phyloP scores from a whole-genome alignment of 495 filamentous ascomycete species.

The Neurospora tetraspora region DNA sequence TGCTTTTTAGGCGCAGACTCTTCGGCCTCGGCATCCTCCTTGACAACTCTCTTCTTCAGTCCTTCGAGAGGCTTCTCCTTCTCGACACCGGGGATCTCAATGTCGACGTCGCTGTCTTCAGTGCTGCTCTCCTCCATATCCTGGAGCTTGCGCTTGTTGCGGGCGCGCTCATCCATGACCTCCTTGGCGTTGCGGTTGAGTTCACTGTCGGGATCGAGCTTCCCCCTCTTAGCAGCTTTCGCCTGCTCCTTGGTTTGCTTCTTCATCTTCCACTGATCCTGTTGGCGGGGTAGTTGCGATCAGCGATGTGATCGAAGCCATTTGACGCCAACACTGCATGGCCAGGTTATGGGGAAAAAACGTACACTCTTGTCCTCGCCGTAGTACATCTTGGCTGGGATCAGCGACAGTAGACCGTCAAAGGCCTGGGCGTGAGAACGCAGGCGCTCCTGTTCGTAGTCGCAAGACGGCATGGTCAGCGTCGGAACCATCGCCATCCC shows the following conservation, averaged over 20 bases:
- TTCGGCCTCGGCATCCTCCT: conserved; percentile 23
- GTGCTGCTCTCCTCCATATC: conserved; percentile 22
- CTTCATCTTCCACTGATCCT: conserved; percentile 81
- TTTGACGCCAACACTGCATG: conserved; percentile 7
- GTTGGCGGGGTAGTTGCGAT: conserved; percentile 13
- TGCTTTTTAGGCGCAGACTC: conserved; percentile 24
- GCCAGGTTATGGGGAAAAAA: conserved; percentile 14
- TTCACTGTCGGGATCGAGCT: conserved; percentile 73
- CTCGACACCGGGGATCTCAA: conserved; percentile 34
- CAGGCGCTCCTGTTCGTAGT: conserved; percentile 59
- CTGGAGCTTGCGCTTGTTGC: conserved; percentile 49
- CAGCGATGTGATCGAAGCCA: conserved; percentile 7
- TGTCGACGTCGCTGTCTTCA: conserved; percentile 27
- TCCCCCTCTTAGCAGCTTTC: conserved; percentile 64
- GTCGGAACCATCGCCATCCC: not conserved
- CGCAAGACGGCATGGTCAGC: conserved; percentile 1
- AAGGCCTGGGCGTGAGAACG: conserved; percentile 79
- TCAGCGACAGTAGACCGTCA: conserved; percentile 81
- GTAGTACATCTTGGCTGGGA: conserved; percentile 89
- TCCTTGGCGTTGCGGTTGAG: conserved; percentile 67
- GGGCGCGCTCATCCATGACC: conserved; percentile 71
- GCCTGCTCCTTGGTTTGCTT: conserved; percentile 82
- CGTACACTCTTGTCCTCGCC: conserved; percentile 76
- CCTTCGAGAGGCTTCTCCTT: conserved; percentile 46
- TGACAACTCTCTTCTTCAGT: conserved; percentile 34